Evolutionary conservation across 1,139 yeast genomes (phyloP).

Genomic region (Blastobotrys illinoisensis): DNA sequence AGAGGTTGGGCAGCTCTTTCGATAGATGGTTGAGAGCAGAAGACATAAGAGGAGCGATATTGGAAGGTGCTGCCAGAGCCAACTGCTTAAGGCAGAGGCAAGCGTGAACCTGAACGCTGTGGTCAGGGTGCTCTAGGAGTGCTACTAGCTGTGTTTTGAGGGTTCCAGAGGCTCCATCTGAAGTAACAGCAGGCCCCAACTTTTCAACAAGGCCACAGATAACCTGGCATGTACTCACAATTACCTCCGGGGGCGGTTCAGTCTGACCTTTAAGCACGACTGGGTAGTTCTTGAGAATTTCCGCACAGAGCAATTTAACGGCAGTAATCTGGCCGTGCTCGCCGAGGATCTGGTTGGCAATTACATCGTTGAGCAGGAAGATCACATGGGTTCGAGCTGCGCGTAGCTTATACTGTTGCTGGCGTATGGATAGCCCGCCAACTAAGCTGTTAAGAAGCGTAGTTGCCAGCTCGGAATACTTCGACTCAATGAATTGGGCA

Average conservation of each 20-base stretch:
- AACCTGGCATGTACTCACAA: slow-evolving; percentile 26
- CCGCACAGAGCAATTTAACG: slow-evolving; percentile 24
- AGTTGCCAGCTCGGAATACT: slow-evolving; percentile 24
- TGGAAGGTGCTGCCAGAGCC: slow-evolving; percentile 24
- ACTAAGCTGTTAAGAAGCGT: slow-evolving; percentile 22
- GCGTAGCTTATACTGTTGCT: slow-evolving; percentile 20
- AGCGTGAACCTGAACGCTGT: slow-evolving; percentile 19
- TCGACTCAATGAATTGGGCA: slow-evolving; percentile 21
- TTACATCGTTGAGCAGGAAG: slow-evolving; percentile 26
- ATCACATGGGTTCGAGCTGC: slow-evolving; percentile 27
- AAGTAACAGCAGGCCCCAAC: slow-evolving; percentile 32
- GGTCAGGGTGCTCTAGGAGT: slow-evolving; percentile 18
- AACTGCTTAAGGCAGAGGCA: slow-evolving; percentile 22
- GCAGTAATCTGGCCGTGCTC: slow-evolving; percentile 32
- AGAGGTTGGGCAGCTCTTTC: slow-evolving; percentile 25
- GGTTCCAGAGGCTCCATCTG: slow-evolving; percentile 20
- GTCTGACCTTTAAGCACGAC: slow-evolving; percentile 20
- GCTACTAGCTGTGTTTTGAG: slow-evolving; percentile 20
- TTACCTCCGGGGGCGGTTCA: slow-evolving; percentile 24
- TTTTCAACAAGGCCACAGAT: slow-evolving; percentile 23
- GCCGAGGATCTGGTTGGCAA: slow-evolving; percentile 29
- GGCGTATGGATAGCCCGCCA: slow-evolving; percentile 17
- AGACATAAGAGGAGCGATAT: slow-evolving; percentile 25
- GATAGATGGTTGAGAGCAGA: slow-evolving; percentile 23
- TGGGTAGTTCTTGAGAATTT: slow-evolving; percentile 27